phyloP scores from a whole-genome alignment of 345 rosid species.

The Eucalyptus curtisii region DNA sequence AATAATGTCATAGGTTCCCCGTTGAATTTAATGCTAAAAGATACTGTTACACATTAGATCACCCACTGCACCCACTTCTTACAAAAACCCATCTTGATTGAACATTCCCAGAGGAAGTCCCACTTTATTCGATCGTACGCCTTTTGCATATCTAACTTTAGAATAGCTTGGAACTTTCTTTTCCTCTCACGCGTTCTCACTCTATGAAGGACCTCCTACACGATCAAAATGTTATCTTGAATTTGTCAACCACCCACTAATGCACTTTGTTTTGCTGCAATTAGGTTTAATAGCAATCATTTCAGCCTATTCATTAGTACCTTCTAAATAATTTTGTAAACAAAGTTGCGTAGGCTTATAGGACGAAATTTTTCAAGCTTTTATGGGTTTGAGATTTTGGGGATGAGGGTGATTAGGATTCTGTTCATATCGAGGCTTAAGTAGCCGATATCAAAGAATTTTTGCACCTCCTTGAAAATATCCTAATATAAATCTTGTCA shows the following conservation, averaged over 20 bases:
- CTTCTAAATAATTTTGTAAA: too few species aligned
- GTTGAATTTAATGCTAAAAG: background rate
- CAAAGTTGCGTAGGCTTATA: background rate
- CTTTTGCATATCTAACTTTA: too few species aligned
- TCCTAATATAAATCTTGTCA: rapidly evolving
- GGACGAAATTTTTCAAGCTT: background rate
- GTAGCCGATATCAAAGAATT: rapidly evolving
- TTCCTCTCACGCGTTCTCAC: rapidly evolving
- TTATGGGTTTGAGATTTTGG: rapidly evolving
- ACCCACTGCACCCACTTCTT: background rate
- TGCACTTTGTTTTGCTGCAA: rapidly evolving
- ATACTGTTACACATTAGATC: background rate
- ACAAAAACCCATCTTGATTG: too few species aligned
- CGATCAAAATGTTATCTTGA: background rate
- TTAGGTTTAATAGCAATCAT: too few species aligned
- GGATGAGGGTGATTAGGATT: background rate
- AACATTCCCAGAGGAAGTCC: rapidly evolving
- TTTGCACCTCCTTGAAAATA: rapidly evolving
- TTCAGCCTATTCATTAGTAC: background rate
- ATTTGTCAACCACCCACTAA: background rate
- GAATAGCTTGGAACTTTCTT: background rate
- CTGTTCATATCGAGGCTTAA: rapidly evolving
- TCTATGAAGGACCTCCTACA: background rate
- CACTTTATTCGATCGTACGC: rapidly evolving
- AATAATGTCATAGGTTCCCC: background rate